Percentiles rank a stretch among this genome's conserved stretches.
Conservation (phyloP, 177 flowering plant genomes). For the Vitis hybrid region DNA sequence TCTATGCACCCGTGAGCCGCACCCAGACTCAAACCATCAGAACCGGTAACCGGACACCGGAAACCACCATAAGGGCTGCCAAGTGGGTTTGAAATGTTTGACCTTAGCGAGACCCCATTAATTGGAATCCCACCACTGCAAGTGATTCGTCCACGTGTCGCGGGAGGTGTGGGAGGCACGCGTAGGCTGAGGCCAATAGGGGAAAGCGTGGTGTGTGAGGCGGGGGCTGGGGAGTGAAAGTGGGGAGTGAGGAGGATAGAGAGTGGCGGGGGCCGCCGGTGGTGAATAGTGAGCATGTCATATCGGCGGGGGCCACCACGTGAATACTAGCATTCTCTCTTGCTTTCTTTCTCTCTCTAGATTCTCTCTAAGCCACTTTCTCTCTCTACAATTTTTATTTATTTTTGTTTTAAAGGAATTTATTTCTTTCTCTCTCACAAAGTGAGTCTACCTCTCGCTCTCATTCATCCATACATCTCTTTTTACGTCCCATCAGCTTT, state of each 20-base stretch:
- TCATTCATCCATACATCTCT: conserved; percentile 19
- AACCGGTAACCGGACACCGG: too few relatives aligned
- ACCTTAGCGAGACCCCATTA: too few relatives aligned
- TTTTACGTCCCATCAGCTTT: conserved; percentile 36
- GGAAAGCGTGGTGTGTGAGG: not conserved
- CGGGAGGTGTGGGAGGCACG: too few relatives aligned
- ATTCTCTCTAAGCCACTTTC: not conserved
- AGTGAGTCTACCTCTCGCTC: conserved; percentile 5
- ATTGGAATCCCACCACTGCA: too few relatives aligned
- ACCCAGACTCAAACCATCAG: too few relatives aligned
- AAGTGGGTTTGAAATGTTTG: too few relatives aligned
- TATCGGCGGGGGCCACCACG: conserved; percentile 36
- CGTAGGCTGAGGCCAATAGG: not conserved
- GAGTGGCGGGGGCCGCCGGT: conserved; percentile 14
- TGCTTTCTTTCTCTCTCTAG: not conserved
- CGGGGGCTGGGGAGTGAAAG: not conserved
- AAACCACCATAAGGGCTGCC: too few relatives aligned
- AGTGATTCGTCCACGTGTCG: too few relatives aligned
- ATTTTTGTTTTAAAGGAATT: not conserved
- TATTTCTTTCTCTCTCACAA: conserved; percentile 2
- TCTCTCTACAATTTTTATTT: not conserved
- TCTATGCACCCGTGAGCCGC: too few relatives aligned
- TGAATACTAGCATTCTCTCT: conserved; percentile 21
- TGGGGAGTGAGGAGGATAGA: not conserved
- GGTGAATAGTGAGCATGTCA: conserved; percentile 19